phyloP scores from a whole-genome alignment of 345 rosid species.

The Corchorus capsularis region DNA sequence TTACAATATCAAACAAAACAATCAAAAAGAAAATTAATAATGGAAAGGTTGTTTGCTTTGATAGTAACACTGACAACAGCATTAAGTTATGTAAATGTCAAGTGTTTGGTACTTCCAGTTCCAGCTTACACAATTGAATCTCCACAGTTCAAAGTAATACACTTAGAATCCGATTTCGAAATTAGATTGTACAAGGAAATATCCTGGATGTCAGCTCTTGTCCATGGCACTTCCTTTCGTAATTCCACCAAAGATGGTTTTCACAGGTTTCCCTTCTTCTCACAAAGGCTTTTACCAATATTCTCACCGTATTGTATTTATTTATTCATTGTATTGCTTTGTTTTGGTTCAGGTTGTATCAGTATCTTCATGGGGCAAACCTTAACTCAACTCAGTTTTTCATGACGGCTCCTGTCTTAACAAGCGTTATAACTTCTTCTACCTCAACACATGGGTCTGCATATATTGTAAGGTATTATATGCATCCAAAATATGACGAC shows the following conservation, averaged over 20 bases:
- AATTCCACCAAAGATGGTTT: slow-evolving; percentile 49
- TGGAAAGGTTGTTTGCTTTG: slow-evolving; percentile 9
- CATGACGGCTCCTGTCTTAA: slow-evolving; percentile 49
- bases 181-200: slow-evolving; percentile 41
- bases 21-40: not conserved
- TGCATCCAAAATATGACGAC: slow-evolving; percentile 13
- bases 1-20: not conserved
- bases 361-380: slow-evolving; percentile 50
- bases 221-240: slow-evolving; percentile 39
- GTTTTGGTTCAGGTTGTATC: slow-evolving; percentile 44
- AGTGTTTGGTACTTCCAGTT: slow-evolving; percentile 6
- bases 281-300: no score
- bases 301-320: not conserved
- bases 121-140: slow-evolving; percentile 32
- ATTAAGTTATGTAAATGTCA: not conserved
- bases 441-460: slow-evolving; percentile 13
- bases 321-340: not conserved
- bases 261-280: slow-evolving; percentile 38
- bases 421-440: slow-evolving; percentile 18
- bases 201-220: slow-evolving; percentile 44
- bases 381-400: slow-evolving; percentile 24
- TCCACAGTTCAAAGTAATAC: slow-evolving; percentile 32
- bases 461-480: slow-evolving; percentile 23
- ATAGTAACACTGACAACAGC: not conserved
- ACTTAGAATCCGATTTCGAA: slow-evolving; percentile 41